phyloP scores from a whole-genome alignment of 108 stramenopile species.

The Schizochytrium sp. region DNA sequence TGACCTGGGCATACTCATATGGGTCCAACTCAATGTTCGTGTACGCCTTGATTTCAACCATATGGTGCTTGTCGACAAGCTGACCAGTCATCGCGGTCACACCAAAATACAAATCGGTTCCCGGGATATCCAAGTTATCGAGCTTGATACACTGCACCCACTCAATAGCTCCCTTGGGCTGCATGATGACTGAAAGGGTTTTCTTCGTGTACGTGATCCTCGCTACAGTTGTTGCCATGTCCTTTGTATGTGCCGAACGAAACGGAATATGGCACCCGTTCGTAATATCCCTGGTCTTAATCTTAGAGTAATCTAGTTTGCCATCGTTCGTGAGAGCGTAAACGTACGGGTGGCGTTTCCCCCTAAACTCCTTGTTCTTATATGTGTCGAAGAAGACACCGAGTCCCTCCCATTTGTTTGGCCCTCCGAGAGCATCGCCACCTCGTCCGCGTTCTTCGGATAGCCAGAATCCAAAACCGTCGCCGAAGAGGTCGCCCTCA shows the following conservation, averaged over 20 bases:
- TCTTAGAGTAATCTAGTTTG: slow-evolving; percentile 11
- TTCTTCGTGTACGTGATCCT: slow-evolving; percentile 31
- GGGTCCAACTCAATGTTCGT: slow-evolving; percentile 47
- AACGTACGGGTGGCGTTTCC: slow-evolving; percentile 48
- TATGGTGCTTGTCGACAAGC: slow-evolving; percentile 60
- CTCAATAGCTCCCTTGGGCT: slow-evolving; percentile 40
- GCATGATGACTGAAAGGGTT: slow-evolving; percentile 1
- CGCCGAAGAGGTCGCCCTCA: slow-evolving; percentile 44
- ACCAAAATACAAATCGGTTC: not conserved
- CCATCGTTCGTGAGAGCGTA: slow-evolving; percentile 28
- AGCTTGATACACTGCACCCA: slow-evolving; percentile 32
- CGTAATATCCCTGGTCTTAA: slow-evolving; percentile 36
- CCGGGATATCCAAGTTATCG: not conserved
- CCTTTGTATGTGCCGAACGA: not conserved
- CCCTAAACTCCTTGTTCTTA: slow-evolving; percentile 52
- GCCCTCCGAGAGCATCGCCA: slow-evolving; percentile 51
- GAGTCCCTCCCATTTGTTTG: slow-evolving; percentile 27
- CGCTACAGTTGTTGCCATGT: slow-evolving; percentile 17
- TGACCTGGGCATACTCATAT: slow-evolving; percentile 44
- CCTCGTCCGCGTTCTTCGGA: not conserved
- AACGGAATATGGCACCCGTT: slow-evolving; percentile 53
- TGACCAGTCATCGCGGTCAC: slow-evolving; percentile 51
- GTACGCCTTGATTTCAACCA: slow-evolving; percentile 61
- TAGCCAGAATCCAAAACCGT: slow-evolving; percentile 45
- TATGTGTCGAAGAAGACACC: slow-evolving; percentile 59